Evolutionary conservation across 2,329 filamentous ascomycete genomes (phyloP).

Genomic region (Blumeriella jaapii): DNA sequence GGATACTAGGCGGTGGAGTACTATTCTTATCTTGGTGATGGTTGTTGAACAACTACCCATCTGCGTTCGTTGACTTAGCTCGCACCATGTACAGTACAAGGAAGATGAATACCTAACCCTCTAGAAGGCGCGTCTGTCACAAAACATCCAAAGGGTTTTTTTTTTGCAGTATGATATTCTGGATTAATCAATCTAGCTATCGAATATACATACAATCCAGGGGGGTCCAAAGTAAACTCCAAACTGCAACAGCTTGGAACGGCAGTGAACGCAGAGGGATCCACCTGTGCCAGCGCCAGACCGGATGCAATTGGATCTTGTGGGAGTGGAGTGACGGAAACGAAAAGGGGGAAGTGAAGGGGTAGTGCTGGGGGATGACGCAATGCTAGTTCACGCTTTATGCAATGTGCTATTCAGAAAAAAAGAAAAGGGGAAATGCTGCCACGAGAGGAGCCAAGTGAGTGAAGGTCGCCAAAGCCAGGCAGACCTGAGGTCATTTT

Average conservation of each 20-base stretch:
- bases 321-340: conserved; percentile 15
- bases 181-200: conserved; percentile 5
- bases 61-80: too few relatives aligned
- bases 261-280: conserved; percentile 6
- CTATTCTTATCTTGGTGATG: too few relatives aligned
- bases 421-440: conserved; percentile 11
- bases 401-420: conserved; percentile 17
- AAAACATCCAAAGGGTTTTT: too few relatives aligned
- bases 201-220: conserved; percentile 9
- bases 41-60: too few relatives aligned
- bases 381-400: conserved; percentile 9
- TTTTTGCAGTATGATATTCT: conserved; percentile 2
- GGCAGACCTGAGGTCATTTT: too few relatives aligned
- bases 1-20: too few relatives aligned
- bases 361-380: conserved; percentile 4
- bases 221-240: conserved; percentile 5
- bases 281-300: conserved; percentile 12
- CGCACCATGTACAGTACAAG: too few relatives aligned
- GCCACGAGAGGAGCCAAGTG: conserved; percentile 1
- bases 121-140: too few relatives aligned
- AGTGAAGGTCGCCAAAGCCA: too few relatives aligned
- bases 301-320: conserved; percentile 9
- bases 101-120: too few relatives aligned
- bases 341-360: conserved; percentile 4
- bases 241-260: not conserved